Evolutionary conservation across 345 rosid species (phyloP), one percentile per base, ranked within the genome.

Genomic region (Crucihimalaya himalaica): DNA sequence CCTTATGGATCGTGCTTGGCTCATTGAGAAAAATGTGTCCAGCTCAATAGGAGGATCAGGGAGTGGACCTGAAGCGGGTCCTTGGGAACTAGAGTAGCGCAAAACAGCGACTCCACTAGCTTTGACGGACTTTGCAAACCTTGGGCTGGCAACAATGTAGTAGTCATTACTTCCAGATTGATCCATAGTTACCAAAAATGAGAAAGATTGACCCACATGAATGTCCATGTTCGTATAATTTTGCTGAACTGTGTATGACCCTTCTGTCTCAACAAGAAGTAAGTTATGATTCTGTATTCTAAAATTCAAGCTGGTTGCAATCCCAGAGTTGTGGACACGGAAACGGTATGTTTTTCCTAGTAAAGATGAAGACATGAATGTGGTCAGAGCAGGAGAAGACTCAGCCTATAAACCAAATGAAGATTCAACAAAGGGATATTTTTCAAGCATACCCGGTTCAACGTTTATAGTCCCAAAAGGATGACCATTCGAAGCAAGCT

Each of bases 1-100:
- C 98, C 97, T 90, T 93, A 91, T 6, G 70, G 98, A 93, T 78
- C 98, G 82, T 69, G 97, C 98, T 88, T 91, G 98, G 85, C 83
- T 93, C 92, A 93, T 93, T 75, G 98, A 93, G 88, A 87, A 88
- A 85, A 29, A 88, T 15, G 86, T 60, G 80, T 88, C 96, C 19
- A 56, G 63, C 79, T 79, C 93, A 82, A 78, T 81, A 81, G 96
- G 90, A 83, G 82, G 84, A 82, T 83, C 90, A 70, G 97, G 96
- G 79, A 91, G 93, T 81, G 91, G 91, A 76, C 98, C 94, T 67
- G 87, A 83, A 70, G 92, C 91, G 0, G 92, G 94, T 62, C 97
- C 94, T 71, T 83, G 85, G 40, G 96, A 90, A 72, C 83, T 93
- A 67, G 92, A 82, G 75, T 93, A 93, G 82, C 80, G 97, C 89